Conservation (phyloP, 2,329 filamentous ascomycete genomes). For the Sarocladium brachiariae region DNA sequence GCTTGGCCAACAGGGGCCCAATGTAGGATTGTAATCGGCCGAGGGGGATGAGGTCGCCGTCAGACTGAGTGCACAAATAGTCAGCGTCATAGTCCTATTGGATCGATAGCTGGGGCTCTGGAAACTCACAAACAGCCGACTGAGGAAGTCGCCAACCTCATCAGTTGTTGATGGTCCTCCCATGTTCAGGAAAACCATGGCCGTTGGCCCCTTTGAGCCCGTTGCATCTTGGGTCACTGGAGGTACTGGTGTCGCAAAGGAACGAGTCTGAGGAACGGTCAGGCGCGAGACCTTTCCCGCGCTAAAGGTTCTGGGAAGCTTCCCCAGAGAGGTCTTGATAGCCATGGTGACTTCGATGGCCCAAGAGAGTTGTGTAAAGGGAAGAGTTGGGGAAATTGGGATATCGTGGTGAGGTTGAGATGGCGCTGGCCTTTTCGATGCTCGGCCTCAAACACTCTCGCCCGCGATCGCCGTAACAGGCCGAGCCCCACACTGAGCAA, state of each 20-base stretch:
- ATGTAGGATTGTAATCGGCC: conserved; percentile 86
- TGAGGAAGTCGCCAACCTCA: conserved; percentile 86
- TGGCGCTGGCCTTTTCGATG: conserved; percentile 8
- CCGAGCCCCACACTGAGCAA: not conserved
- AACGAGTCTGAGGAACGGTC: conserved; percentile 23
- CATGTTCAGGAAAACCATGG: conserved; percentile 99
- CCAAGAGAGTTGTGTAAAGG: not conserved
- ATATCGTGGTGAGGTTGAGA: not conserved
- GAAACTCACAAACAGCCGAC: conserved; percentile 79
- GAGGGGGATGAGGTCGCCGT: conserved; percentile 91
- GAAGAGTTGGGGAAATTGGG: not conserved
- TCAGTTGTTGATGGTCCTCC: conserved; percentile 83
- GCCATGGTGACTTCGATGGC: conserved; percentile 20
- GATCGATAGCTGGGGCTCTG: no score
- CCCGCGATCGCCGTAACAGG: conserved; percentile 5
- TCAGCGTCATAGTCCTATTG: conserved; percentile 11
- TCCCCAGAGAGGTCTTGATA: conserved; percentile 22
- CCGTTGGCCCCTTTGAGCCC: conserved; percentile 72
- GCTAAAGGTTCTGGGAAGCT: conserved; percentile 22
- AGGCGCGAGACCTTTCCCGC: conserved; percentile 20
- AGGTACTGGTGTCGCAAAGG: conserved; percentile 44
- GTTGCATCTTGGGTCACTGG: conserved; percentile 74
- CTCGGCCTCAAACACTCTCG: not conserved
- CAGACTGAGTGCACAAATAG: conserved; percentile 52
- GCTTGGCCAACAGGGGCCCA: conserved; percentile 75